These are phyloP conservation scores for Aureobasidium sp. DNA, from an alignment of 2,329 filamentous ascomycete species.

Conservation along the genomic window DNA sequence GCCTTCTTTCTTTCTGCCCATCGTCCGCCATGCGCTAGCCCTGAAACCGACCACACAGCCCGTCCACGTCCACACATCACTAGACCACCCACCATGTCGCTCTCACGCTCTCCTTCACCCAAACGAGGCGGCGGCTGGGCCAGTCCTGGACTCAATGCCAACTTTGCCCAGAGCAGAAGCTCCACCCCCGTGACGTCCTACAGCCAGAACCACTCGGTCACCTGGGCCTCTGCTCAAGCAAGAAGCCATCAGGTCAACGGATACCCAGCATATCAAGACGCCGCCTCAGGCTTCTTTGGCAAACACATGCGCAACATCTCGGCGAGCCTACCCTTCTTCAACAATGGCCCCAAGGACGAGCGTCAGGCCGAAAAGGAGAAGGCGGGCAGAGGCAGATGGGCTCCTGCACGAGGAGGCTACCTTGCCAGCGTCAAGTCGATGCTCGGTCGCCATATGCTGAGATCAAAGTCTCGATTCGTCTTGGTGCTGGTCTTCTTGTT, in stretches of 20 bases:
- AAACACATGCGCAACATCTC: conserved; percentile 76
- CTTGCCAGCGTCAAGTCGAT: conserved; percentile 28
- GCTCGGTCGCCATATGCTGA: conserved; percentile 43
- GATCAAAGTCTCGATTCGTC: conserved; percentile 55
- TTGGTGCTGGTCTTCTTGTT: conserved; percentile 53
- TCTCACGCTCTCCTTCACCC: conserved; percentile 82
- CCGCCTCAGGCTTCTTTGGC: conserved; percentile 78
- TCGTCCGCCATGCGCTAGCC: conserved; percentile 10
- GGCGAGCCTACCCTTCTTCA: conserved; percentile 67
- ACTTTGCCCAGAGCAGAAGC: conserved; percentile 28
- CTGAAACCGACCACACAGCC: neutral
- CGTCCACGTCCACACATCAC: neutral
- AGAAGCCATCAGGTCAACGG: conserved; percentile 65
- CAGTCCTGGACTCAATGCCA: conserved; percentile 67
- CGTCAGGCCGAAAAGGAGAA: conserved; percentile 72
- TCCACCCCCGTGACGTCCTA: conserved; percentile 29
- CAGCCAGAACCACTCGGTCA: conserved; percentile 50
- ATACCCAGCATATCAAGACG: conserved; percentile 69
- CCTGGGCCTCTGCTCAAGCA: conserved; percentile 77
- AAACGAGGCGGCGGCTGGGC: conserved; percentile 80
- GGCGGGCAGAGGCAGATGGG: conserved; percentile 52
- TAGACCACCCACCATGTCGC: conserved; percentile 54
- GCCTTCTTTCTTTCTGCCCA: neutral
- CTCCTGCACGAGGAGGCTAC: conserved; percentile 31
- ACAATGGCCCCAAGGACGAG: conserved; percentile 39